A percentile compares a stretch with the other conserved stretches of the same genome.
These are phyloP conservation scores for Amylocarpus encephaloides DNA, from an alignment of 2,329 filamentous ascomycete species.

Conservation along the genomic window DNA sequence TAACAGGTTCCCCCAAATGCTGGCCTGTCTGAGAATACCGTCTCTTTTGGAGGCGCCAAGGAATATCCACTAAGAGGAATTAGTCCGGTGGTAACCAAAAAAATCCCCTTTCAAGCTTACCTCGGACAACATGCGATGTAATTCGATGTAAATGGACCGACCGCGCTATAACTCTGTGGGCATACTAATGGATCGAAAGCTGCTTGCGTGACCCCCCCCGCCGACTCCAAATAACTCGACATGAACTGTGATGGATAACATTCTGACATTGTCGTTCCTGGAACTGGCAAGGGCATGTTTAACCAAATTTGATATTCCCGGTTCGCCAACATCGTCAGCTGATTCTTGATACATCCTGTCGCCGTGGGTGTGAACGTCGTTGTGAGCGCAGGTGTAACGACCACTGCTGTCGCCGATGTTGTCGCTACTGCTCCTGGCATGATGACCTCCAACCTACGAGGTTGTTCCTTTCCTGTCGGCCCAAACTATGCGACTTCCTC, in stretches of 20 bases:
- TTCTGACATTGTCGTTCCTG: slow-evolving; percentile 18
- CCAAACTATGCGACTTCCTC: not conserved
- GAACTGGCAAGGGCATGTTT: slow-evolving; percentile 20
- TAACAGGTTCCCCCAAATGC: slow-evolving; percentile 25
- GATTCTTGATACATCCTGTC: slow-evolving; percentile 20
- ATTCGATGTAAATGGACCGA: slow-evolving; percentile 21
- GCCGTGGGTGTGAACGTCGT: slow-evolving; percentile 10
- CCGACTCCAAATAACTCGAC: slow-evolving; percentile 13
- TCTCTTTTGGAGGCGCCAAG: slow-evolving; percentile 12
- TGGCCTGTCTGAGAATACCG: slow-evolving; percentile 12
- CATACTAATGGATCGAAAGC: slow-evolving; percentile 22
- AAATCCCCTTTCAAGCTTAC: slow-evolving; percentile 6
- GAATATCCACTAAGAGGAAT: slow-evolving; percentile 12
- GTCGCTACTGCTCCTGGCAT: slow-evolving; percentile 1
- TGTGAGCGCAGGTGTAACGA: slow-evolving; percentile 4
- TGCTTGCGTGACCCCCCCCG: slow-evolving; percentile 17
- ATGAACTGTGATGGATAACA: slow-evolving; percentile 24
- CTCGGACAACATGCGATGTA: slow-evolving; percentile 27
- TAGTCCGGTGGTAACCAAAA: not conserved
- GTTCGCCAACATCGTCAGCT: slow-evolving; percentile 22
- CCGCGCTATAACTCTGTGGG: slow-evolving; percentile 15
- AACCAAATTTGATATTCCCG: slow-evolving; percentile 21
- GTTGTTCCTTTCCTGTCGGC: not conserved
- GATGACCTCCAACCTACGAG: not conserved
- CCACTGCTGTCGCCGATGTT: not conserved